Evolutionary conservation across 2,329 filamentous ascomycete species (phyloP).

Genomic region (Fusarium anguioides): DNA sequence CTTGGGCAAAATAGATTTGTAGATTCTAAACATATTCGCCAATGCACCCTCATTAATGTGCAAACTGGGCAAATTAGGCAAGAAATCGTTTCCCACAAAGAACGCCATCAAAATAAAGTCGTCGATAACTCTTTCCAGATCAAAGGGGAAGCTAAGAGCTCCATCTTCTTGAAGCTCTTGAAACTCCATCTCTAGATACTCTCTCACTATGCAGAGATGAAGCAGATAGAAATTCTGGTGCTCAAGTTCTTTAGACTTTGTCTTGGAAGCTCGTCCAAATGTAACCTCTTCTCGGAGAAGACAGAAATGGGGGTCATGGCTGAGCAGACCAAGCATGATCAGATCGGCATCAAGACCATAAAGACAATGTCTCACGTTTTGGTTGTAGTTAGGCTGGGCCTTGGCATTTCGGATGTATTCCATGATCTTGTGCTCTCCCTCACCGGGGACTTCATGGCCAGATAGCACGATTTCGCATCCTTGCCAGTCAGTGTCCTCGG

Average conservation of each 20-base stretch:
- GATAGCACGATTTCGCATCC: slow-evolving; percentile 95
- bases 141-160: slow-evolving; percentile 79
- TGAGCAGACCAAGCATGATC: slow-evolving; percentile 97
- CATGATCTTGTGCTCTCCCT: slow-evolving; percentile 99
- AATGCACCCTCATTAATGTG: slow-evolving; percentile 99
- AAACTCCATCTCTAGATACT: slow-evolving; percentile 97
- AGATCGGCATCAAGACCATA: slow-evolving; percentile 97
- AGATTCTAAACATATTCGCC: slow-evolving; percentile 96
- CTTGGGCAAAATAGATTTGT: slow-evolving; percentile 88
- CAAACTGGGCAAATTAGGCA: slow-evolving; percentile 93
- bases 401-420: slow-evolving; percentile 99
- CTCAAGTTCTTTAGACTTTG: slow-evolving; percentile 94
- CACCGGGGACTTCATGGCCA: slow-evolving; percentile 96
- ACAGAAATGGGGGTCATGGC: slow-evolving; percentile 98
- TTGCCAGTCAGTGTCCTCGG: slow-evolving; percentile 97
- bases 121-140: slow-evolving; percentile 96
- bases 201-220: slow-evolving; percentile 96
- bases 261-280: slow-evolving; percentile 87
- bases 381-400: slow-evolving; percentile 90
- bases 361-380: slow-evolving; percentile 94
- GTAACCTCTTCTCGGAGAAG: slow-evolving; percentile 97
- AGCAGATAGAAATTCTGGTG: slow-evolving; percentile 99
- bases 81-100: slow-evolving; percentile 98
- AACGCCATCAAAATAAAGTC: slow-evolving; percentile 99
- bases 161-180: slow-evolving; percentile 86